Conservation (phyloP, 176 grass and related monocot species). For the Secale cereale region DNA sequence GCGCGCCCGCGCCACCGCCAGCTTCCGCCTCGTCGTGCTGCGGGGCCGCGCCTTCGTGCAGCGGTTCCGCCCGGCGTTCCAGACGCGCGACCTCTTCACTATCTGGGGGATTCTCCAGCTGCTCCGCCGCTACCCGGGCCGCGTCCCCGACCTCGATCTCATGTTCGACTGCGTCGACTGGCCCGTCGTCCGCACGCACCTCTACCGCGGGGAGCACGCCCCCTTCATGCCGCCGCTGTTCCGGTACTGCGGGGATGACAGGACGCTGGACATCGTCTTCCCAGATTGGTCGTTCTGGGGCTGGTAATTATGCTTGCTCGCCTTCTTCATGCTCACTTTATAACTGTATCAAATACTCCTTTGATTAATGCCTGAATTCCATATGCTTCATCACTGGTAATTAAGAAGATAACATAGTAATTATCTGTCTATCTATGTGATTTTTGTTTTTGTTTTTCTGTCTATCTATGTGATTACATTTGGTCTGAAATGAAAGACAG, state of each 20-base stretch:
- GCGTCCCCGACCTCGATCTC: conserved; percentile 86
- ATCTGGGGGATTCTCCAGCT: conserved; percentile 90
- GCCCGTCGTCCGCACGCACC: conserved; percentile 51
- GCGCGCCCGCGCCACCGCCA: conserved; percentile 53
- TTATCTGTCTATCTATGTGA: not conserved
- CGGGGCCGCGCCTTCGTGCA: conserved; percentile 49
- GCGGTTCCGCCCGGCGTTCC: conserved; percentile 51
- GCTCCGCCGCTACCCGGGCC: conserved; percentile 68
- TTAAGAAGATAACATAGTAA: not conserved
- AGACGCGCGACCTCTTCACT: conserved; percentile 78
- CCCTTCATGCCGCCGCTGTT: conserved; percentile 57
- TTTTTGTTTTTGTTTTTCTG: too few relatives aligned
- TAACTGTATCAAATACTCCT: not conserved
- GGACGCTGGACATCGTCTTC: conserved; percentile 70
- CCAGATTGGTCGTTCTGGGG: conserved; percentile 99
- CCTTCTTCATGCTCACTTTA: not conserved
- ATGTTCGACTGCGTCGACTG: conserved; percentile 88
- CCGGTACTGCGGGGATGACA: conserved; percentile 69
- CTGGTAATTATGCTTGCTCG: conserved; percentile 52
- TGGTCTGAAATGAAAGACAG: not conserved
- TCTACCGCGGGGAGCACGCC: conserved; percentile 36
- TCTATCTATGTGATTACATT: not conserved
- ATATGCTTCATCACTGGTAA: not conserved
- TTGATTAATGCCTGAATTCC: not conserved
- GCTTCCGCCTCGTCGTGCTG: conserved; percentile 66